phyloP scores from a whole-genome alignment of 805 yeast species.

The Zygosaccharomyces pseudorouxii region DNA sequence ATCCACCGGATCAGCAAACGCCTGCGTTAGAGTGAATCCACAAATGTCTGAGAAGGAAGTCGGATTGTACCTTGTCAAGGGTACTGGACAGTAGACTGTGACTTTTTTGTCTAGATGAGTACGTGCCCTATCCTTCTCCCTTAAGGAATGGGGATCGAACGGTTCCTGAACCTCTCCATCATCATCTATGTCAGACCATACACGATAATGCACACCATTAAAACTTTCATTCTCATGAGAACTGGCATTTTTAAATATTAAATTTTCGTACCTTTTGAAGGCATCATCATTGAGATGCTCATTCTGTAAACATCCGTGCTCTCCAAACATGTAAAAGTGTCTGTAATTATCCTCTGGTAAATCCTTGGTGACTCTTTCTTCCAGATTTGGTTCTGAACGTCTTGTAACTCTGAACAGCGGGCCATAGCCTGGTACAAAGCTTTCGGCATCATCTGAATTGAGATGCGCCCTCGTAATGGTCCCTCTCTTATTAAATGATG shows the following conservation, averaged over 20 bases:
- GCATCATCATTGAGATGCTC: conserved; percentile 7
- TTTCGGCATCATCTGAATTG: not conserved
- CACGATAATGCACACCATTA: not conserved
- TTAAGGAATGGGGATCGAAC: not conserved
- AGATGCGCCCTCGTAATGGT: not conserved
- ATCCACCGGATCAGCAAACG: conserved; percentile 1
- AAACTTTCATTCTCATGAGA: not conserved
- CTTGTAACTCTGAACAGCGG: conserved; percentile 2
- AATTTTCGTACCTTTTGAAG: conserved; percentile 12
- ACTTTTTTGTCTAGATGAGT: not conserved
- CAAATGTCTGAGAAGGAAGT: not conserved
- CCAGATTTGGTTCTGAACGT: not conserved
- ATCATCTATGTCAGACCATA: not conserved
- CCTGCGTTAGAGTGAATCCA: conserved; percentile 1
- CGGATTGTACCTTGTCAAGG: not conserved
- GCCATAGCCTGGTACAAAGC: conserved; percentile 4
- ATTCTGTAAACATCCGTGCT: not conserved
- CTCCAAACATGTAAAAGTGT: conserved; percentile 6
- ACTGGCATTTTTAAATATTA: conserved; percentile 6
- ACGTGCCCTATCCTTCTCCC: not conserved
- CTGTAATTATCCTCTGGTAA: conserved; percentile 2
- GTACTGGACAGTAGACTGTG: not conserved
- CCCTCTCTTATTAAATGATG: conserved; percentile 20
- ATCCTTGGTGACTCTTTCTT: conserved; percentile 4
- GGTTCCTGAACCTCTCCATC: not conserved